These are phyloP conservation scores for Albophoma yamanashiensis DNA, from an alignment of 2,329 filamentous ascomycete species.

Conservation along the genomic window DNA sequence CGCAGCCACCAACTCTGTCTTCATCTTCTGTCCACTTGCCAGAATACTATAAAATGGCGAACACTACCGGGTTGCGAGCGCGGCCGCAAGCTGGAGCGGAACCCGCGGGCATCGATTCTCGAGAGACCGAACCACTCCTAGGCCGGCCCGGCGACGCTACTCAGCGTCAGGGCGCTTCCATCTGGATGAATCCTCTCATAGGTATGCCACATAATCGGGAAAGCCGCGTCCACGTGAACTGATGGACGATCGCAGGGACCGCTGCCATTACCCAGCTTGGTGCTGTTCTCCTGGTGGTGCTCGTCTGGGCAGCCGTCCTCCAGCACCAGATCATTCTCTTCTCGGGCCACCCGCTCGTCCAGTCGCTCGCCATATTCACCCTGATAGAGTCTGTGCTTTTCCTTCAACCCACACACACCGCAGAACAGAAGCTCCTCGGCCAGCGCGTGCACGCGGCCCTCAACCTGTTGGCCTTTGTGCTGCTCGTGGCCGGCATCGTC, in stretches of 20 bases:
- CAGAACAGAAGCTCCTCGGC: slow-evolving; percentile 57
- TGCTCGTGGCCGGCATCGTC: slow-evolving; percentile 53
- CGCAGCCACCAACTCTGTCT: neutral
- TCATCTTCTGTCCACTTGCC: neutral
- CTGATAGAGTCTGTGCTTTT: slow-evolving; percentile 72
- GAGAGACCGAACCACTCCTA: slow-evolving; percentile 33
- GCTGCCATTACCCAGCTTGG: slow-evolving; percentile 72
- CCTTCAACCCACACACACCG: slow-evolving; percentile 76
- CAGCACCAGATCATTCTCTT: slow-evolving; percentile 65
- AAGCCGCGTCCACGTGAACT: neutral
- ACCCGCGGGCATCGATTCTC: slow-evolving; percentile 12
- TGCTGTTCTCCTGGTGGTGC: slow-evolving; percentile 59
- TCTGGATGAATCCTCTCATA: slow-evolving; percentile 62
- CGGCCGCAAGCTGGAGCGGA: slow-evolving; percentile 16
- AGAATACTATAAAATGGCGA: slow-evolving; percentile 45
- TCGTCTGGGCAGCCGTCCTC: slow-evolving; percentile 72
- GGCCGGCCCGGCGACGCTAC: slow-evolving; percentile 58
- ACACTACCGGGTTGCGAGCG: slow-evolving; percentile 56
- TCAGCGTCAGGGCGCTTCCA: slow-evolving; percentile 52
- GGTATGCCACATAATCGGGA: slow-evolving; percentile 37
- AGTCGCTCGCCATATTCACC: slow-evolving; percentile 57
- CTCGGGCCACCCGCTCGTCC: slow-evolving; percentile 73
- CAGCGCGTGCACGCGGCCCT: slow-evolving; percentile 56
- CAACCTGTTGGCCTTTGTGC: slow-evolving; percentile 52
- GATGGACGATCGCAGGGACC: slow-evolving; percentile 47